A percentile compares a stretch with the other conserved stretches of the same genome.
Conservation (phyloP, 495 filamentous ascomycete species). For the Penicillium atrosanguineum region DNA sequence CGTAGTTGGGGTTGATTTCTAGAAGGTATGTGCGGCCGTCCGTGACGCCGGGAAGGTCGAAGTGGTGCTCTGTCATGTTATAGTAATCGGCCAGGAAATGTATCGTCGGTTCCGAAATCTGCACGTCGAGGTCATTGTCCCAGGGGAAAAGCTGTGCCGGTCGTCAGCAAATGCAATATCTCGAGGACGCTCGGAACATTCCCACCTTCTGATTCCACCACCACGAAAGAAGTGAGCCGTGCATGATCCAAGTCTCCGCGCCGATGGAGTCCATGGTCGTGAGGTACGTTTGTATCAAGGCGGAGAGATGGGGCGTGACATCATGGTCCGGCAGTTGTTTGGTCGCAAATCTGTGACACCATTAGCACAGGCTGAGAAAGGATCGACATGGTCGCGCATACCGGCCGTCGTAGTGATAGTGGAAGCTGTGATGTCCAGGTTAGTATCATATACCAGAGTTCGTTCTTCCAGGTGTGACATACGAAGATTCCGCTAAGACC, state of each 20-base stretch:
- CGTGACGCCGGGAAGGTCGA: conserved; percentile 40
- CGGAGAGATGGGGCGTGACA: conserved; percentile 44
- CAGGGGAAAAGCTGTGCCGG: conserved; percentile 54
- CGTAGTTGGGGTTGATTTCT: conserved; percentile 60
- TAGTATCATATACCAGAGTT: neutral
- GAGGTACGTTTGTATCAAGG: conserved; percentile 56
- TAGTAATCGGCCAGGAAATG: conserved; percentile 57
- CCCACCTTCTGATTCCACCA: conserved; percentile 59
- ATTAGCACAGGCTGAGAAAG: conserved; percentile 14
- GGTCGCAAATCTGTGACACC: conserved; percentile 46
- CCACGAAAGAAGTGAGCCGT: conserved; percentile 59
- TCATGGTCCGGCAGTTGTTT: conserved; percentile 44
- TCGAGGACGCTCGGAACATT: neutral
- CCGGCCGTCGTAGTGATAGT: conserved; percentile 63
- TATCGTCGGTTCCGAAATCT: conserved; percentile 55
- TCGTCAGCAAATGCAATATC: neutral
- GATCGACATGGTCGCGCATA: conserved; percentile 21
- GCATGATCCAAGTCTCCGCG: conserved; percentile 63
- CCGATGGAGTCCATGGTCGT: conserved; percentile 54
- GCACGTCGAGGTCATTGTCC: conserved; percentile 62
- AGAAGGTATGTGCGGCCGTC: conserved; percentile 51
- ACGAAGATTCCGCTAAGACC: conserved; percentile 53
- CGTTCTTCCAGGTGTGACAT: conserved; percentile 24
- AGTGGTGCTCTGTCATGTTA: conserved; percentile 62
- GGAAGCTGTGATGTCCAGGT: conserved; percentile 41